Conservation (phyloP, 768 basidiomycete species). For the Dictyophora rubrovolvata region DNA sequence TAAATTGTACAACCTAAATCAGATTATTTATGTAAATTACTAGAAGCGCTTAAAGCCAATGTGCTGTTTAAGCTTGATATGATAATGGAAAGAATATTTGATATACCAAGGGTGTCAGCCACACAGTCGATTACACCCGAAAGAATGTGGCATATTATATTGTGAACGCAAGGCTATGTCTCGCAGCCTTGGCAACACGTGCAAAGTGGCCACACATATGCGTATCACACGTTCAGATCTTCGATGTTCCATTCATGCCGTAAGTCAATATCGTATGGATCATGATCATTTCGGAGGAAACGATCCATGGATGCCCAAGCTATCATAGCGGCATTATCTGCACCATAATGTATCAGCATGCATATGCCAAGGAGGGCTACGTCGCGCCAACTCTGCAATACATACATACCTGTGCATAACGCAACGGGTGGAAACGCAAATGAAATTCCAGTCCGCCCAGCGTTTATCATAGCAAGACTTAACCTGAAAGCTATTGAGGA, state of each 20-base stretch:
- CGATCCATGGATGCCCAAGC: slow-evolving; percentile 85
- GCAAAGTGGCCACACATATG: too few species aligned
- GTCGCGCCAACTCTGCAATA: background rate
- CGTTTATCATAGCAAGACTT: slow-evolving; percentile 17
- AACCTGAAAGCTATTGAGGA: slow-evolving; percentile 20
- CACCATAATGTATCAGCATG: background rate
- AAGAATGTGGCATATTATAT: too few species aligned
- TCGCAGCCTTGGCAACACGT: too few species aligned
- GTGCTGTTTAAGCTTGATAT: too few species aligned
- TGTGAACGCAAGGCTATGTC: too few species aligned
- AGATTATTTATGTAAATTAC: too few species aligned
- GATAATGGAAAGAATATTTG: too few species aligned
- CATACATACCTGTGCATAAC: slow-evolving; percentile 66
- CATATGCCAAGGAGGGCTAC: background rate
- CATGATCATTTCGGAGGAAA: slow-evolving; percentile 51
- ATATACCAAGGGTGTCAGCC: too few species aligned
- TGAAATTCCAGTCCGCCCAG: slow-evolving; percentile 24
- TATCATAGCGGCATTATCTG: slow-evolving; percentile 97
- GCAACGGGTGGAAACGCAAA: slow-evolving; percentile 66
- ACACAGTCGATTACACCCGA: too few species aligned
- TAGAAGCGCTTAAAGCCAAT: too few species aligned
- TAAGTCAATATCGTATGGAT: slow-evolving; percentile 50
- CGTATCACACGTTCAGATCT: slow-evolving; percentile 22
- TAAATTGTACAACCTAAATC: too few species aligned
- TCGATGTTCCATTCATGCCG: slow-evolving; percentile 76